Evolutionary conservation across 2,329 filamentous ascomycete species (phyloP).

Genomic region (Cercospora zeina): DNA sequence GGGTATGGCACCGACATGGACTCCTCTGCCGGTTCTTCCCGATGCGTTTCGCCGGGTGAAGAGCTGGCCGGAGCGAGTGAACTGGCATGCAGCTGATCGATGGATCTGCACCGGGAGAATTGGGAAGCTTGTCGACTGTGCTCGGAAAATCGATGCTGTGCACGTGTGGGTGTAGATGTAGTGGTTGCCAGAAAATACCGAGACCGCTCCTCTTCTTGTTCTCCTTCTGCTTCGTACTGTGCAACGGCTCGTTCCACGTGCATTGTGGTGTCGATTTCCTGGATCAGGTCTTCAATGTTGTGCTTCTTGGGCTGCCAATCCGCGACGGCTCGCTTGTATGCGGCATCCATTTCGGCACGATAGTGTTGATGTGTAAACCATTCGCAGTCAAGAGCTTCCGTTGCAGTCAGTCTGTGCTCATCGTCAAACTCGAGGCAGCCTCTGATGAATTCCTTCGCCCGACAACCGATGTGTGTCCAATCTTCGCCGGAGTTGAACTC

Average conservation of each 20-base stretch:
- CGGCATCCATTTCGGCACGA: constrained; percentile 49
- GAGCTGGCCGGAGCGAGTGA: constrained; percentile 7
- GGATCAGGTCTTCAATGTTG: constrained; percentile 17
- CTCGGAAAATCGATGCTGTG: constrained; percentile 3
- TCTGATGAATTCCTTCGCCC: constrained; percentile 56
- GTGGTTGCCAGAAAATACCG: constrained; percentile 17
- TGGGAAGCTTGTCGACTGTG: neutral
- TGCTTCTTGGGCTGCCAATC: constrained; percentile 50
- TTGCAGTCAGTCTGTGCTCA: constrained; percentile 52
- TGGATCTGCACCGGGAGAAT: neutral
- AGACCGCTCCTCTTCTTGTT: constrained; percentile 8
- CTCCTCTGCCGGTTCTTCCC: neutral
- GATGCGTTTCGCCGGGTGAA: neutral
- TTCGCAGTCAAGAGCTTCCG: constrained; percentile 54
- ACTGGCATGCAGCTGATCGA: constrained; percentile 8
- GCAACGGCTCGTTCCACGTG: constrained; percentile 9
- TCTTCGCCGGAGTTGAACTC: neutral
- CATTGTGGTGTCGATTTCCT: constrained; percentile 27
- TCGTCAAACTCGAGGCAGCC: constrained; percentile 55
- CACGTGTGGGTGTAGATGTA: neutral
- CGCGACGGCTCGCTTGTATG: constrained; percentile 52
- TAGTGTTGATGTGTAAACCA: constrained; percentile 60
- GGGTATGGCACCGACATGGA: constrained; percentile 3
- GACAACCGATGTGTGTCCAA: constrained; percentile 45
- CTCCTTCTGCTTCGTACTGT: neutral